These are phyloP conservation scores for Mycena indigotica DNA, from an alignment of 768 basidiomycete genomes.

Conservation along the genomic window DNA sequence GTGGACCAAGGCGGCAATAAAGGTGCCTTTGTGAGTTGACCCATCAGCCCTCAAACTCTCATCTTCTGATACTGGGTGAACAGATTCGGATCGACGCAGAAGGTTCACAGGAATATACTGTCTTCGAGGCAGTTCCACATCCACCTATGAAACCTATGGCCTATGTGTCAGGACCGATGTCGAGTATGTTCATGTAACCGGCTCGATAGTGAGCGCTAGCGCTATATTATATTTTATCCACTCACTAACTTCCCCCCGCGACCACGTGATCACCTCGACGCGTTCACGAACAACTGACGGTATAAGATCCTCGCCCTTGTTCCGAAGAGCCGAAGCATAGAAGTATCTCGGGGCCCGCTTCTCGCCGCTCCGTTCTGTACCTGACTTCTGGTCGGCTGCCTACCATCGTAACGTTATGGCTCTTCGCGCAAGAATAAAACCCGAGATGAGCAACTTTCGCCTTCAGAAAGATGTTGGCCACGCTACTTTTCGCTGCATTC, in stretches of 20 bases:
- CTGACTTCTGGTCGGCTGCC: too few relatives aligned
- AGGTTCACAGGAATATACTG: conserved; percentile 72
- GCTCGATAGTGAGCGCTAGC: conserved; percentile 9
- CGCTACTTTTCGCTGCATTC: not conserved
- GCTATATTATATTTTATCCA: conserved; percentile 17
- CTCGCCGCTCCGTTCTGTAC: too few relatives aligned
- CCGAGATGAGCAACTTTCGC: not conserved
- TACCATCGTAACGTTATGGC: too few relatives aligned
- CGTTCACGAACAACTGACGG: too few relatives aligned
- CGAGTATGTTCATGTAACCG: conserved; percentile 68
- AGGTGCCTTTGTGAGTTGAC: conserved; percentile 71
- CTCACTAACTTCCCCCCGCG: conserved; percentile 1
- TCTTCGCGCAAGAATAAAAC: not conserved
- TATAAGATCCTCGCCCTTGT: too few relatives aligned
- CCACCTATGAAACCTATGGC: conserved; percentile 95
- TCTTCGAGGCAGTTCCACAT: conserved; percentile 86
- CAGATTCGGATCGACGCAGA: conserved; percentile 82
- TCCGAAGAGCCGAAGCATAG: too few relatives aligned
- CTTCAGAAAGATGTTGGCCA: not conserved
- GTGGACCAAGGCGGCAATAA: conserved; percentile 91
- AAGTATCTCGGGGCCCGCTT: too few relatives aligned
- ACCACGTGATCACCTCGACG: not conserved
- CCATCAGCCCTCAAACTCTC: too few relatives aligned
- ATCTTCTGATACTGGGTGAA: not conserved
- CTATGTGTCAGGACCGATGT: conserved; percentile 69